phyloP scores from a whole-genome alignment of 2,329 filamentous ascomycete genomes.

The Ceratocystis huliohia region DNA sequence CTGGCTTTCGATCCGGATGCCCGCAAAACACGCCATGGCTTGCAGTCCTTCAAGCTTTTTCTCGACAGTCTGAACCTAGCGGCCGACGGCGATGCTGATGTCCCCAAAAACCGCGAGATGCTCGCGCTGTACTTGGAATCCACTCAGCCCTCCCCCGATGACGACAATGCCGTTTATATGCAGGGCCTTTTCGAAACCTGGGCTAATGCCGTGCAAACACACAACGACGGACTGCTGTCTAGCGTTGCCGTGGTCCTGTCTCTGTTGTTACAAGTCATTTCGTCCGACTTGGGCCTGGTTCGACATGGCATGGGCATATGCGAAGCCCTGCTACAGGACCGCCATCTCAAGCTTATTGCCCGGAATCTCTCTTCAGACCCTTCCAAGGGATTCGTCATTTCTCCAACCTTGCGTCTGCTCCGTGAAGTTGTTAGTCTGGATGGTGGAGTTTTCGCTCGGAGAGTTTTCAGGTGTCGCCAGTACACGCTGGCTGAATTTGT shows the following conservation, averaged over 20 bases:
- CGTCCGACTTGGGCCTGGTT: slow-evolving; percentile 58
- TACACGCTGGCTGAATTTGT: slow-evolving; percentile 69
- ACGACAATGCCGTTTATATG: slow-evolving; percentile 48
- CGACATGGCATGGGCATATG: slow-evolving; percentile 66
- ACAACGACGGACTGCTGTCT: slow-evolving; percentile 70
- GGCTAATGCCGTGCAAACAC: slow-evolving; percentile 67
- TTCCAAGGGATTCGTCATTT: slow-evolving; percentile 76
- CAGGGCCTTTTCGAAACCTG: slow-evolving; percentile 76
- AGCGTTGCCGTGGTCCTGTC: slow-evolving; percentile 69
- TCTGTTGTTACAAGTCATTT: slow-evolving; percentile 66
- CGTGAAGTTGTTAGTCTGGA: slow-evolving; percentile 78
- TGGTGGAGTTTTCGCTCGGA: slow-evolving; percentile 65
- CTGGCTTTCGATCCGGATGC: slow-evolving; percentile 60
- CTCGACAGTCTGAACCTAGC: slow-evolving; percentile 48
- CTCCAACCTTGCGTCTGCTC: slow-evolving; percentile 72
- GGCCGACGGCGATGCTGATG: slow-evolving; percentile 33
- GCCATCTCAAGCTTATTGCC: slow-evolving; percentile 67
- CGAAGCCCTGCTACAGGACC: slow-evolving; percentile 66
- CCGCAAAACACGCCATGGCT: slow-evolving; percentile 52
- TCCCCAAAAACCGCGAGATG: slow-evolving; percentile 41
- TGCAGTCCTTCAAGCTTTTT: slow-evolving; percentile 57
- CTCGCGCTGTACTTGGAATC: slow-evolving; percentile 56
- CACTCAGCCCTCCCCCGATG: slow-evolving; percentile 36
- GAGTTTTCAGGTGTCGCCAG: slow-evolving; percentile 64
- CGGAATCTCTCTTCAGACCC: slow-evolving; percentile 68